Evolutionary conservation across 345 rosid genomes (phyloP), one percentile per base, ranked within the genome.

Genomic region (Citrus hindsii): DNA sequence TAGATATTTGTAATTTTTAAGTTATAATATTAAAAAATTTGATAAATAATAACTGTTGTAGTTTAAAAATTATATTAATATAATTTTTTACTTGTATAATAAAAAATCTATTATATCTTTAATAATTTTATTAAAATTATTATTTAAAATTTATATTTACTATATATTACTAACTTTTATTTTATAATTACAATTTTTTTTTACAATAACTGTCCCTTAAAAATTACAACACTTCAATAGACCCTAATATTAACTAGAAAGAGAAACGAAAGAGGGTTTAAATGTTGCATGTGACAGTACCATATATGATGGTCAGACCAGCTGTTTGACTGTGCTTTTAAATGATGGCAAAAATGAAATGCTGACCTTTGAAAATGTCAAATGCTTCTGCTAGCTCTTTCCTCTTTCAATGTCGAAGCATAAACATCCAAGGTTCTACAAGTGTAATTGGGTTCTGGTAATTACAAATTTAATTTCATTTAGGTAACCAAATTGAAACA

Each of bases 341-440:
- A 13, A 12, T 40, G 13, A 9, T 9, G 46, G 0, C 1, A 28
- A 16, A 65, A 33, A 75, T 72, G 69, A 73, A 32, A 48, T 9
- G 32, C 67, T 76, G 82, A 83, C 37, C 48, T 73, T 53, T 28
- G 80, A 80, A 64, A 62, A 55, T 56, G 40, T 55, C 76, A 72
- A 71, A 28, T 14, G 25, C 38, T 27, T 51, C 62, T 18, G 19
- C 7, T 62, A 14, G 46, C 18, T 27, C 13, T 28, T 18, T 27
- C 61, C 21, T 14, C 24, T 64, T 30, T 64, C 22, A 14, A 18
- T 18, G 28, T 59, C 13, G 10, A 10, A 59, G 0, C 55, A 16
- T 40, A 9, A 40, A 48, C 55, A 48, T 4, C 18, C 19, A 14
- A 9, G 46, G 19, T 16, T 48, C 16, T 22, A 5, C 12, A 59